Conservation (phyloP, 441 rosid species). For the Croton setiger region DNA sequence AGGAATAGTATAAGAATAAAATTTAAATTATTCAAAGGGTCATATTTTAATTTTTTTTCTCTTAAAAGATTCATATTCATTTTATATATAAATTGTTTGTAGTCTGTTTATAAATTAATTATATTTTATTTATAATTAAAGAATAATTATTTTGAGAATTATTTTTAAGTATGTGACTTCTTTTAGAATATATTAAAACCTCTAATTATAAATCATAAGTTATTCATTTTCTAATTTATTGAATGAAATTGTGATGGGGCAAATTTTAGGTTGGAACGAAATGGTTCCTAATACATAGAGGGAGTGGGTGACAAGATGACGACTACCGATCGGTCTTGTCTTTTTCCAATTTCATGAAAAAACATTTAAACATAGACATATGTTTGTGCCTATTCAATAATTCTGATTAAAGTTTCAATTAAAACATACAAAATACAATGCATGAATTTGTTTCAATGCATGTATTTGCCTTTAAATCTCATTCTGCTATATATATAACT, state of each 20-base stretch:
- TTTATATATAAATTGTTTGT: too few relatives aligned
- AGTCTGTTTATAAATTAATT: too few relatives aligned
- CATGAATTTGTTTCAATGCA: constrained; percentile 27
- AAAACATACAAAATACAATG: constrained; percentile 24
- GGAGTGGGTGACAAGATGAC: constrained; percentile 29
- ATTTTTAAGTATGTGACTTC: too few relatives aligned
- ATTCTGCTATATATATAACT: background rate
- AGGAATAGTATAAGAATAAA: too few relatives aligned
- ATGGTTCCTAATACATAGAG: background rate
- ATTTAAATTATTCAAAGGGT: too few relatives aligned
- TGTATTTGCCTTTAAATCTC: constrained; percentile 25
- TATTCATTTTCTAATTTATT: background rate
- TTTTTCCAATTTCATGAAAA: constrained; percentile 16
- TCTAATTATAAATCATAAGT: background rate
- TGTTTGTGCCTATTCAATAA: constrained; percentile 22
- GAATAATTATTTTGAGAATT: too few relatives aligned
- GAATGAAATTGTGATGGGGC: too few relatives aligned
- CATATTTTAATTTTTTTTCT: too few relatives aligned
- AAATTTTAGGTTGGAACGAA: background rate
- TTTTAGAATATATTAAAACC: too few relatives aligned
- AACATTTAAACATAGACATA: background rate
- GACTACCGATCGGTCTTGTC: constrained; percentile 25
- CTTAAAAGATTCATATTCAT: too few relatives aligned
- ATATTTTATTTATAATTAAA: too few relatives aligned
- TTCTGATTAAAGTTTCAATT: constrained; percentile 6